Base-by-base conservation (phyloP, 2,329 filamentous ascomycete genomes). In the Madurella fahalii region DNA sequence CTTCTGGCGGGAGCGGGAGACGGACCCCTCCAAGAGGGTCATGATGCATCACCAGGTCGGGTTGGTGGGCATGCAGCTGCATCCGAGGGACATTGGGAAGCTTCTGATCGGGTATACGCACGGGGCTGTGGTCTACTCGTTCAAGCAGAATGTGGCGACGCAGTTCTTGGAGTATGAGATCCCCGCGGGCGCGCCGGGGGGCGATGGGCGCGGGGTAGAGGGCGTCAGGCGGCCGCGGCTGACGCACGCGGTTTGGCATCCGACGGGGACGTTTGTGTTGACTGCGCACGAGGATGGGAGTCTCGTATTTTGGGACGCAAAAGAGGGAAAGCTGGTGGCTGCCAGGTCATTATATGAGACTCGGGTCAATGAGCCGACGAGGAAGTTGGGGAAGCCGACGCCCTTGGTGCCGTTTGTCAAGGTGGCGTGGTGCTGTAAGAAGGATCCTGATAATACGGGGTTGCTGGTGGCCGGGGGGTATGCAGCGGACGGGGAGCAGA, bases 371-470 rank as follows among this genome's bases (percentile, higher is more conserved):
- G 81, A 86, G 58, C 84, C 86, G 2, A 77, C 78, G 0, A 68
- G 76, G 13, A 63, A 73, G 1, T 71, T 78, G 3, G 77, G 77
- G 1, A 77, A 76, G 0, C 74, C 84, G 41, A 77, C 78, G 15
- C 71, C 86, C 13, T 86, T 88, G 58, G 86, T 89, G 52, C 90
- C 90, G 0, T 87, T 93, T 57, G 82, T 83, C 57, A 85, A 85
- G 58, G 84, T 97, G 53, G 81, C 85, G 1, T 99, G 94, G 94
- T 99, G 94, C 72, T 93, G 90, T 54, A 96, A 96, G 68, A 80
- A 86, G 56, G 95, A 97, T 65, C 87, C 91, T 0, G 94, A 99
- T 65, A 93, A 99, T 65, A 97, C 91, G 16, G 93, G 86, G 1
- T 77, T 99, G 20, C 73, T 99, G 40, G 80, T 99, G 52, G 89